Percentiles rank a stretch among this genome's conserved stretches.
Conservation (phyloP, 768 basidiomycete species). For the Paxillus involutus region DNA sequence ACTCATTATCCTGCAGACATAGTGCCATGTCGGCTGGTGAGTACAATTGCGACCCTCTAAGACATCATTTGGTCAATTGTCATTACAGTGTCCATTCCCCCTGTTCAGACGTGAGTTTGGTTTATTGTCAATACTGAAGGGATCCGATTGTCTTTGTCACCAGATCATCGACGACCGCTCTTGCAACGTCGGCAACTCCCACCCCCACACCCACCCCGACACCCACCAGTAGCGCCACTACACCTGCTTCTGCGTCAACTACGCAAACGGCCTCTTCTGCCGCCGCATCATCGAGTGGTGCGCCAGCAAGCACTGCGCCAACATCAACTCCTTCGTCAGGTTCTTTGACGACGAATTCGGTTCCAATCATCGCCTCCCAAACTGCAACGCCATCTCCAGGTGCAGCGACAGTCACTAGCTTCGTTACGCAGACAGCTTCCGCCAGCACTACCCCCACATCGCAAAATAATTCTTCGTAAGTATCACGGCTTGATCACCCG, state of each 20-base stretch:
- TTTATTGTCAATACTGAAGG: not conserved
- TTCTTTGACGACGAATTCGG: not conserved
- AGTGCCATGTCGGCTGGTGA: constrained; percentile 12
- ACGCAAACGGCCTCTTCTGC: not conserved
- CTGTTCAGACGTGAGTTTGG: constrained; percentile 6
- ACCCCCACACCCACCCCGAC: not conserved
- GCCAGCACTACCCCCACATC: not conserved
- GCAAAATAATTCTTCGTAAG: constrained; percentile 17
- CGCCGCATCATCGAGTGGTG: constrained; percentile 4
- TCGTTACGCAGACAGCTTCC: not conserved
- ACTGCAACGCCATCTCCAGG: constrained; percentile 10
- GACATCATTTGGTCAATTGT: not conserved
- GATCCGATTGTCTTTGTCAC: not conserved
- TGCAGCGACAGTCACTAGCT: constrained; percentile 5
- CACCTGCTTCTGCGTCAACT: not conserved
- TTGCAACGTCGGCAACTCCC: not conserved
- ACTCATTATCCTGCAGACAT: not conserved
- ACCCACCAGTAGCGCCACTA: not conserved
- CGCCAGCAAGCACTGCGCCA: not conserved
- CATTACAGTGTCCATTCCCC: not conserved
- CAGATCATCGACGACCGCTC: not conserved
- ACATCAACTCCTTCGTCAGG: constrained; percentile 2
- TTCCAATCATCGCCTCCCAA: not conserved
- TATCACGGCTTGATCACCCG: not conserved
- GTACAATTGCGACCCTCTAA: not conserved